Evolutionary conservation across 305 asterid species (phyloP).

Genomic region (Nicotiana rustica): DNA sequence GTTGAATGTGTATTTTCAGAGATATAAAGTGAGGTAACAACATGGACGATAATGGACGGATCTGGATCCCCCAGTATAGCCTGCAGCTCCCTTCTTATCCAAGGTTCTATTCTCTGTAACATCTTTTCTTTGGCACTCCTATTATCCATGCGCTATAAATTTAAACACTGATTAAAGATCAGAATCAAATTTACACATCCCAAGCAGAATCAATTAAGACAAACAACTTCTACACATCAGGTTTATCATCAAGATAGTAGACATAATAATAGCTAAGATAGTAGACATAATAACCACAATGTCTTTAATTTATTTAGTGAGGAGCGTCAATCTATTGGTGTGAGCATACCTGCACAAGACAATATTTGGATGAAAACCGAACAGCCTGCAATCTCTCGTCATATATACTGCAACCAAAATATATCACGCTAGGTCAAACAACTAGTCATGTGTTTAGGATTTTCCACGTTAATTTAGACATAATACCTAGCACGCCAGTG

Average conservation of each 20-base stretch:
- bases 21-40: constrained; percentile 58
- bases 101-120: constrained; percentile 56
- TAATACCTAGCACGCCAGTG: constrained; percentile 65
- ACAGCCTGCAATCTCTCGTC: constrained; percentile 53
- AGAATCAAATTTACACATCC: neutral
- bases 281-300: neutral
- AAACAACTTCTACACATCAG: neutral
- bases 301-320: neutral
- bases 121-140: constrained; percentile 42
- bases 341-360: constrained; percentile 46
- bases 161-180: neutral
- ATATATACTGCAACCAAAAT: constrained; percentile 54
- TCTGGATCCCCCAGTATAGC: constrained; percentile 69
- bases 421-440: neutral
- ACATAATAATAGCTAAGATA: neutral
- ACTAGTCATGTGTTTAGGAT: neutral
- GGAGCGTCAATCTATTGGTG: neutral
- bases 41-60: constrained; percentile 65
- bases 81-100: constrained; percentile 68
- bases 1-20: constrained; percentile 39
- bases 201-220: neutral
- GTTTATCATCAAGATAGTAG: neutral
- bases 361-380: constrained; percentile 45
- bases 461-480: neutral
- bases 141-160: constrained; percentile 47